Conservation (phyloP, 805 yeast genomes). For the Hanseniaspora lachancei region DNA sequence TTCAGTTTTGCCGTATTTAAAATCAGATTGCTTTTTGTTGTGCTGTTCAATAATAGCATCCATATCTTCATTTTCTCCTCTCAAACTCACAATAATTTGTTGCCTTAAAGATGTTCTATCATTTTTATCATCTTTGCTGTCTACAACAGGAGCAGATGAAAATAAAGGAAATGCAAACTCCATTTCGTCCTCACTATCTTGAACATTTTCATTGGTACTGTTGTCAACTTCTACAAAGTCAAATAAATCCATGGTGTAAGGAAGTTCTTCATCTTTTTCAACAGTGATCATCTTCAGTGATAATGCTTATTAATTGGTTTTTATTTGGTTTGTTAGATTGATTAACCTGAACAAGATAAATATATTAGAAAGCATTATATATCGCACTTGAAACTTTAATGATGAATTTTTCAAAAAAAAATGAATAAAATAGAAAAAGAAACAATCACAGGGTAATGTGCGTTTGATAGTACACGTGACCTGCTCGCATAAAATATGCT, state of each 20-base stretch:
- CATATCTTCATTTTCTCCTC: conserved; percentile 4
- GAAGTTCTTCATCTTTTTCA: background rate
- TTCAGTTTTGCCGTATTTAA: background rate
- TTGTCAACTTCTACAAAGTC: conserved; percentile 11
- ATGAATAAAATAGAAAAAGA: too few species aligned
- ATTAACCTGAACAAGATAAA: background rate
- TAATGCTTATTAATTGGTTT: background rate
- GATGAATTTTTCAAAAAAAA: too few species aligned
- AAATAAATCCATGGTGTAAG: background rate
- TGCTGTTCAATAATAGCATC: background rate
- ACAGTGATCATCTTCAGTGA: background rate
- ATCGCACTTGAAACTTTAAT: too few species aligned
- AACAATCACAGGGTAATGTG: too few species aligned
- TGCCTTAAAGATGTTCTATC: background rate
- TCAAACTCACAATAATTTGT: conserved; percentile 1
- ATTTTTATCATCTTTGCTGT: background rate
- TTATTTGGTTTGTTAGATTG: too few species aligned
- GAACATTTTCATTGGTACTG: background rate
- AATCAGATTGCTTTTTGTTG: background rate
- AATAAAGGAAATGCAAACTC: conserved; percentile 12
- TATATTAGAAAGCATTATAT: too few species aligned
- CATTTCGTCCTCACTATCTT: background rate
- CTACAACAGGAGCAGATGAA: background rate
- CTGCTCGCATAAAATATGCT: too few species aligned
- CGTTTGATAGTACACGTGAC: too few species aligned